A percentile compares a stretch with the other conserved stretches of the same genome.
Conservation (phyloP, 305 asterid genomes). For the Salvia sclarea region DNA sequence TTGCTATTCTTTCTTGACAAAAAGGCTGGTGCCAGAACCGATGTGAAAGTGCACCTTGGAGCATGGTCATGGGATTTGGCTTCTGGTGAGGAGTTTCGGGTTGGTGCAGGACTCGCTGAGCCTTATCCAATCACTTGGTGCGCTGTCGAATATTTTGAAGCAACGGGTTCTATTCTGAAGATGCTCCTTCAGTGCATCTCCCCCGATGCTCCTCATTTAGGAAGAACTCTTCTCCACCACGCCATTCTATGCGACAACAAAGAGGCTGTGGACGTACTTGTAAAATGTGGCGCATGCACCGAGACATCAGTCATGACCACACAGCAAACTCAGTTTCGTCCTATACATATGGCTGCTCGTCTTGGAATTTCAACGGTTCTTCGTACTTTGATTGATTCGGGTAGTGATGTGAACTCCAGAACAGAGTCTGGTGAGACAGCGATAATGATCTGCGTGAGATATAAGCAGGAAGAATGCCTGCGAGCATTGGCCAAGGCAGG, state of each 20-base stretch:
- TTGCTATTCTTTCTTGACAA: too few relatives aligned
- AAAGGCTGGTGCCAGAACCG: constrained; percentile 66
- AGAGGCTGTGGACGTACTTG: constrained; percentile 55
- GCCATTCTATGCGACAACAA: constrained; percentile 66
- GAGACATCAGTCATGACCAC: constrained; percentile 61
- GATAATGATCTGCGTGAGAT: constrained; percentile 52
- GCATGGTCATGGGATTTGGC: constrained; percentile 89
- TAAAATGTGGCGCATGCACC: constrained; percentile 48
- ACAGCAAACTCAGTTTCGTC: constrained; percentile 46
- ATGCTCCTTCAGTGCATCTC: constrained; percentile 58
- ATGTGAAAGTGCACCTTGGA: constrained; percentile 63
- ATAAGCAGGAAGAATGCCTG: constrained; percentile 61
- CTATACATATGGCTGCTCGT: constrained; percentile 75
- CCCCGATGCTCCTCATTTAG: constrained; percentile 45
- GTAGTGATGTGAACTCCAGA: constrained; percentile 61
- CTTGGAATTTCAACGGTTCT: constrained; percentile 56
- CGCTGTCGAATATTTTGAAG: constrained; percentile 82
- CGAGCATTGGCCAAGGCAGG: constrained; percentile 62
- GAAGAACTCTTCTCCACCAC: constrained; percentile 78
- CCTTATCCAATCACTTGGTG: constrained; percentile 82
- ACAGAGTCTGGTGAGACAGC: constrained; percentile 67
- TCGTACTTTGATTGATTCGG: constrained; percentile 53
- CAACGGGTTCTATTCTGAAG: constrained; percentile 61
- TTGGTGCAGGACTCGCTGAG: constrained; percentile 84
- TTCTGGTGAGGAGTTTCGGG: constrained; percentile 75